phyloP scores from a whole-genome alignment of 2,329 filamentous ascomycete genomes.

The Fusarium sp. region DNA sequence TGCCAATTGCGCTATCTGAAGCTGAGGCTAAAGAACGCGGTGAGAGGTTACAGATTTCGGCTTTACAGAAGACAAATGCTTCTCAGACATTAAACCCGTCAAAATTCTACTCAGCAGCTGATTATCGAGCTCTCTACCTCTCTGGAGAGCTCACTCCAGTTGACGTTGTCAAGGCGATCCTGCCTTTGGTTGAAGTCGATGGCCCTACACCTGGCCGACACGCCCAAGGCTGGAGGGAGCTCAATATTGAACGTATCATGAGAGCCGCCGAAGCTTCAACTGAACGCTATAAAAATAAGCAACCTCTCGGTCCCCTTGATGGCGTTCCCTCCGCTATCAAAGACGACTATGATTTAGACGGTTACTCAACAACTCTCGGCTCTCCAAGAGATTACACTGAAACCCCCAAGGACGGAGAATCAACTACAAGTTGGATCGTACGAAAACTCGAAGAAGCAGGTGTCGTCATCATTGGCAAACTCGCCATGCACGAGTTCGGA shows the following conservation, averaged over 20 bases:
- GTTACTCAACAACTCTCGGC: slow-evolving; percentile 75
- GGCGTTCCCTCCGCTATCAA: slow-evolving; percentile 81
- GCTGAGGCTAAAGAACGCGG: slow-evolving; percentile 50
- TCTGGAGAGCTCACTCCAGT: slow-evolving; percentile 59
- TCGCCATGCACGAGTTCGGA: slow-evolving; percentile 82
- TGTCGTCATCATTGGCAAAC: slow-evolving; percentile 77
- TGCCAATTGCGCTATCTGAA: slow-evolving; percentile 58
- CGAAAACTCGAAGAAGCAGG: slow-evolving; percentile 77
- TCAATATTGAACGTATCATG: slow-evolving; percentile 55
- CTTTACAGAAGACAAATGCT: not conserved
- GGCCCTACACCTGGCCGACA: slow-evolving; percentile 53
- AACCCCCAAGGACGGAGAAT: slow-evolving; percentile 51
- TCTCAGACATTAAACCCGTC: slow-evolving; percentile 52
- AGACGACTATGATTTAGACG: slow-evolving; percentile 81
- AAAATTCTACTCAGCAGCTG: slow-evolving; percentile 54
- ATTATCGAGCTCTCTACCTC: slow-evolving; percentile 59
- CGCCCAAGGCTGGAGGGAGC: slow-evolving; percentile 59
- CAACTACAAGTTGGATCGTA: slow-evolving; percentile 75
- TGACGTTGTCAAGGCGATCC: slow-evolving; percentile 58
- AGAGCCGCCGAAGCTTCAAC: slow-evolving; percentile 59
- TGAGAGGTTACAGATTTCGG: not conserved
- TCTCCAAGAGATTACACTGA: slow-evolving; percentile 70
- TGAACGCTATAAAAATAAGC: slow-evolving; percentile 62
- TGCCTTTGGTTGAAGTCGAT: slow-evolving; percentile 59
- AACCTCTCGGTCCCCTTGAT: slow-evolving; percentile 73